Evolutionary conservation across 1,284 basidiomycete genomes (phyloP).

Genomic region (Cystobasidium pallidum): DNA sequence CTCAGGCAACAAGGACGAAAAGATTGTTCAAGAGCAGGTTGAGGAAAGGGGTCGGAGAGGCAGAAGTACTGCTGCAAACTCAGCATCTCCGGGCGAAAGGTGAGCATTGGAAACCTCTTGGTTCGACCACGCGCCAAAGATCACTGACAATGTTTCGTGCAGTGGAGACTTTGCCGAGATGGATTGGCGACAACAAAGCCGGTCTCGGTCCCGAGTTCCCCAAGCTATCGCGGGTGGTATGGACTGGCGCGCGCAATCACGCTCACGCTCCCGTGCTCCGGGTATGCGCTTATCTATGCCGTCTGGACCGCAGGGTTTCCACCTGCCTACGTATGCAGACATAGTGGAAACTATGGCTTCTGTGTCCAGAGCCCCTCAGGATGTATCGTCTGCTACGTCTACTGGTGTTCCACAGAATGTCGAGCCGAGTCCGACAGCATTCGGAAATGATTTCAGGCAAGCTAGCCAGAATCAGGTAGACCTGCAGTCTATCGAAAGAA

Average conservation of each 20-base stretch:
- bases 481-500: constrained; percentile 13
- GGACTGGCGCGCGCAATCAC: constrained; percentile 60
- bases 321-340: constrained; percentile 28
- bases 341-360: constrained; percentile 31
- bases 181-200: constrained; percentile 92
- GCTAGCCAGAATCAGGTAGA: constrained; percentile 1
- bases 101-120: constrained; percentile 61
- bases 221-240: constrained; percentile 53
- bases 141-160: neutral
- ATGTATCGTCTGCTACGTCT: neutral
- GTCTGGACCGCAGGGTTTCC: constrained; percentile 25
- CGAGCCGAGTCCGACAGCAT: neutral
- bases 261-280: constrained; percentile 56
- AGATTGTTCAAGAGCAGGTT: constrained; percentile 36
- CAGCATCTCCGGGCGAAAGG: constrained; percentile 61
- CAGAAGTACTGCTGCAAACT: constrained; percentile 58
- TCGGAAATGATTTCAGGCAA: neutral
- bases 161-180: constrained; percentile 63
- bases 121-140: neutral
- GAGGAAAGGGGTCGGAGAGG: constrained; percentile 63
- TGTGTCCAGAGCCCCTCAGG: constrained; percentile 5
- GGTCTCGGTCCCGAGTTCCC: constrained; percentile 86
- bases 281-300: constrained; percentile 34
- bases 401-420: neutral
- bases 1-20: constrained; percentile 5